Percentiles rank a stretch among this genome's conserved stretches.
Conservation (phyloP, 768 basidiomycete genomes). For the Lactarius hengduanensis region DNA sequence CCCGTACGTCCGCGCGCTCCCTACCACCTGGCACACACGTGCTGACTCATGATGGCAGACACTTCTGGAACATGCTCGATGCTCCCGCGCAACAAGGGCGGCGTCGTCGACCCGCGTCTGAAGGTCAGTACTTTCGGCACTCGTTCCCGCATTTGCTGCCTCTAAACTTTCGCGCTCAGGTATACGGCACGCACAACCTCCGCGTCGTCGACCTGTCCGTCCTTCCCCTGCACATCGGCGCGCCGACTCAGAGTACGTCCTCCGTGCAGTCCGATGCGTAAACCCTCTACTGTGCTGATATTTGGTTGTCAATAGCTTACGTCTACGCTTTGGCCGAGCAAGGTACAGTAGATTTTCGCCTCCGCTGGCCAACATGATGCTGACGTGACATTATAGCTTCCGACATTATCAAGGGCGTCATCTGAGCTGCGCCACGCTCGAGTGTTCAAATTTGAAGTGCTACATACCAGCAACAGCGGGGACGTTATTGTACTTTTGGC, state of each 20-base stretch:
- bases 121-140: slow-evolving; percentile 36
- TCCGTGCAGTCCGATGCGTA: too few species aligned
- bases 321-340: slow-evolving; percentile 50
- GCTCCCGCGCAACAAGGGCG: slow-evolving; percentile 50
- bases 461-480: neutral
- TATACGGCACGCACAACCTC: slow-evolving; percentile 58
- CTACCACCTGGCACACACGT: slow-evolving; percentile 30
- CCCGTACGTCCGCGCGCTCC: slow-evolving; percentile 26
- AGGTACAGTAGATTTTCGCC: slow-evolving; percentile 34
- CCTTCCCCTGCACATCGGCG: slow-evolving; percentile 49
- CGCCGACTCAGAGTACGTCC: slow-evolving; percentile 45
- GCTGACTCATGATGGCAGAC: slow-evolving; percentile 36
- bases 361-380: neutral
- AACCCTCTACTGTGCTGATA: neutral
- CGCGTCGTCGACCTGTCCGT: slow-evolving; percentile 56
- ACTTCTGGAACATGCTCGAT: slow-evolving; percentile 51
- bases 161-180: slow-evolving; percentile 33
- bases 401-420: slow-evolving; percentile 34
- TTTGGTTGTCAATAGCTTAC: slow-evolving; percentile 23
- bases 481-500: neutral
- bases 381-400: slow-evolving; percentile 27
- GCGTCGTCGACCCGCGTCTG: slow-evolving; percentile 50
- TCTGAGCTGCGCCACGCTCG: slow-evolving; percentile 4
- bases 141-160: neutral
- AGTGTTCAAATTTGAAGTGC: neutral